These are phyloP conservation scores for Xylaria multiplex DNA, from an alignment of 2,329 filamentous ascomycete species.

Conservation along the genomic window DNA sequence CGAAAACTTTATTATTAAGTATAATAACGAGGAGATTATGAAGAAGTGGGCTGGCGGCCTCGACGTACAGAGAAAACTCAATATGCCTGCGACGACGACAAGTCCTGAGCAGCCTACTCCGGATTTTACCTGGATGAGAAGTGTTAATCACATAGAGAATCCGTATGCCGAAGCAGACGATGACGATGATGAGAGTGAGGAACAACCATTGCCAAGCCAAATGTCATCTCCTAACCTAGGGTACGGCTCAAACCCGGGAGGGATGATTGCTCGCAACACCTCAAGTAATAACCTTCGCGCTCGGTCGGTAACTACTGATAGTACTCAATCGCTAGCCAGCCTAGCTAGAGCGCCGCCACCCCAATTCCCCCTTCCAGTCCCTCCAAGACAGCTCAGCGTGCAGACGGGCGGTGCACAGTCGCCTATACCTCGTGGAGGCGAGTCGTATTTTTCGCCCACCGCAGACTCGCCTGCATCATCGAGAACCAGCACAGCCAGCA, in stretches of 20 bases:
- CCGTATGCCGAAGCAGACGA: slow-evolving; percentile 77
- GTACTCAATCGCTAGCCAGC: slow-evolving; percentile 66
- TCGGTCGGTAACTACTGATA: slow-evolving; percentile 80
- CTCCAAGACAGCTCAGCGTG: slow-evolving; percentile 71
- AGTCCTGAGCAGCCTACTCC: slow-evolving; percentile 66
- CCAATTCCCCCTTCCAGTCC: slow-evolving; percentile 74
- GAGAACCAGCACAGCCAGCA: slow-evolving; percentile 78
- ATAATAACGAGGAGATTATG: slow-evolving; percentile 89
- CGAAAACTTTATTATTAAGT: slow-evolving; percentile 95
- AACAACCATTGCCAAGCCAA: slow-evolving; percentile 40
- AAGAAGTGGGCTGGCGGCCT: slow-evolving; percentile 89
- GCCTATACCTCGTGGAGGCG: slow-evolving; percentile 70
- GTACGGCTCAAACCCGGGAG: slow-evolving; percentile 49
- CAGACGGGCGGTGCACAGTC: slow-evolving; percentile 69
- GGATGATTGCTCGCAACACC: slow-evolving; percentile 70
- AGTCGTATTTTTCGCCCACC: slow-evolving; percentile 93
- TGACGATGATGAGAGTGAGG: slow-evolving; percentile 68
- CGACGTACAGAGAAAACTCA: slow-evolving; percentile 76
- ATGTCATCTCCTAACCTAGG: slow-evolving; percentile 51
- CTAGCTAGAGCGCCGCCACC: slow-evolving; percentile 71
- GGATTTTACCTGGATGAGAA: slow-evolving; percentile 83
- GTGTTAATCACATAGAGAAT: slow-evolving; percentile 76
- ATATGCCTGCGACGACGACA: slow-evolving; percentile 57
- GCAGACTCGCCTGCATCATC: slow-evolving; percentile 81
- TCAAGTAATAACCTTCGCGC: slow-evolving; percentile 80